phyloP scores from a whole-genome alignment of 768 basidiomycete genomes.

The Leucocoprinus leucothites region DNA sequence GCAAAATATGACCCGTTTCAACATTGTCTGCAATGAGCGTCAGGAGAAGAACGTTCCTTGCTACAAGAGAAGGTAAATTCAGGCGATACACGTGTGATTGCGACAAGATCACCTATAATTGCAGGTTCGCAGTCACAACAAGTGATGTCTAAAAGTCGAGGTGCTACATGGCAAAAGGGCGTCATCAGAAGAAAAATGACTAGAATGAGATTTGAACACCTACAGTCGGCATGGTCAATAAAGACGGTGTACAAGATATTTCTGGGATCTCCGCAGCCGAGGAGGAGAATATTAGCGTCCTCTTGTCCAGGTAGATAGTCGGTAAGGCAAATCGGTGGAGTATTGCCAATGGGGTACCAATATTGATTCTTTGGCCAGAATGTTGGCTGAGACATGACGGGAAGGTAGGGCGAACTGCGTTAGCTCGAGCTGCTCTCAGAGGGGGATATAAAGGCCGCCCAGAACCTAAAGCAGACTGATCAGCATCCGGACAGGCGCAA shows the following conservation, averaged over 20 bases:
- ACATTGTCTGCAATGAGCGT: slow-evolving; percentile 37
- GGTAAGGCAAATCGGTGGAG: slow-evolving; percentile 48
- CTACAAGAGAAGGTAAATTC: no score
- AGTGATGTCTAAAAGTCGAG: slow-evolving; percentile 41
- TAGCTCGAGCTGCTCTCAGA: no score
- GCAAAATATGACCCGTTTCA: slow-evolving; percentile 6
- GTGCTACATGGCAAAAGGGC: slow-evolving; percentile 14
- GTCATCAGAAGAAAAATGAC: not conserved
- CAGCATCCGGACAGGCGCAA: no score
- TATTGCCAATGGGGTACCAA: slow-evolving; percentile 62
- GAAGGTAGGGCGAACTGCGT: not conserved
- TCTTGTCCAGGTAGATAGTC: slow-evolving; percentile 44
- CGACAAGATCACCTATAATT: slow-evolving; percentile 34
- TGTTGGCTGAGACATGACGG: slow-evolving; percentile 40
- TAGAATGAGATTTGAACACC: not conserved
- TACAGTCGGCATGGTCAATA: slow-evolving; percentile 24
- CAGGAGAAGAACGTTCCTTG: slow-evolving; percentile 46
- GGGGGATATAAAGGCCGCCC: no score
- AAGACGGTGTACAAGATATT: slow-evolving; percentile 49
- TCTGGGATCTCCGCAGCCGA: slow-evolving; percentile 57
- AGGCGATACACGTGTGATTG: no score
- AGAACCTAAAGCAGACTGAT: no score
- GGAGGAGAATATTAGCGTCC: slow-evolving; percentile 43
- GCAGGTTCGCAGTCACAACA: slow-evolving; percentile 50
- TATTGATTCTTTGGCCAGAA: slow-evolving; percentile 39